Evolutionary conservation across 1,284 basidiomycete genomes (phyloP).

Genomic region (Meripilus lineatus): DNA sequence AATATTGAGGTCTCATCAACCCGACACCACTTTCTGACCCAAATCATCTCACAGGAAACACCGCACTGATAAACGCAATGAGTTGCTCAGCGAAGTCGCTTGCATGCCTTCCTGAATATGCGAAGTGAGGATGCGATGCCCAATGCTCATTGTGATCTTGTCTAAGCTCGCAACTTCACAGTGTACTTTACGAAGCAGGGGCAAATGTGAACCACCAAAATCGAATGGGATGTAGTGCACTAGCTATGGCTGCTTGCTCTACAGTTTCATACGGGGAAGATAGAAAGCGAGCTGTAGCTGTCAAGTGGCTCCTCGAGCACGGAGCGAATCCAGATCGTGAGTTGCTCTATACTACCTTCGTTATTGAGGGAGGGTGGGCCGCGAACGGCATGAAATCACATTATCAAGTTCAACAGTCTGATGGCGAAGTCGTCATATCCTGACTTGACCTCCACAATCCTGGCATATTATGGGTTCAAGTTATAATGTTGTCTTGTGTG

Average conservation of each 20-base stretch:
- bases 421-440: too few species aligned
- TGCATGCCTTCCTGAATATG: neutral
- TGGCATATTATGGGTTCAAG: too few species aligned
- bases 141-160: neutral
- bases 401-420: too few species aligned
- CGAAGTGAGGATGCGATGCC: neutral
- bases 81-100: neutral
- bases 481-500: too few species aligned
- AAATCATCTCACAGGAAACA: neutral
- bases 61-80: neutral
- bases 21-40: neutral
- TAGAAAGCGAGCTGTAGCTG: neutral
- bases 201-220: neutral
- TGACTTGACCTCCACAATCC: too few species aligned
- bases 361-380: neutral
- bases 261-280: neutral
- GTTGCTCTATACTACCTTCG: neutral
- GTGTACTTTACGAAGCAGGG: neutral
- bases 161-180: neutral
- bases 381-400: too few species aligned
- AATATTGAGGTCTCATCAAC: too few species aligned
- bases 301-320: neutral
- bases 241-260: neutral
- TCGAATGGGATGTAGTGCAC: neutral
- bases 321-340: neutral